Percentiles rank a stretch among this genome's conserved stretches.
phyloP scores from a whole-genome alignment of 805 yeast species.

The Candida germanica region DNA sequence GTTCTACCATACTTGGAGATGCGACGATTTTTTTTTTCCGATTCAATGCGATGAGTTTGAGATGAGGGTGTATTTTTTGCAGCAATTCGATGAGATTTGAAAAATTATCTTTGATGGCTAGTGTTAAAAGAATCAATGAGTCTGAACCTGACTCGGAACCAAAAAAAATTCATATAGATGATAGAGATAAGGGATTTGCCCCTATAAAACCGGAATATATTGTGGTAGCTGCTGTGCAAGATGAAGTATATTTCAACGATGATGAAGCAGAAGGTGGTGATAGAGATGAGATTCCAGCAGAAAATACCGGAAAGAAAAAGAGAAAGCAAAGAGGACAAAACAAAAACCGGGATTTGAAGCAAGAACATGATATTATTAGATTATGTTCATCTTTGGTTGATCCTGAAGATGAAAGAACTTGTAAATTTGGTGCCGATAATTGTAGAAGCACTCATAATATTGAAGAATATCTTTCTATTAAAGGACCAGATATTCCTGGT shows the following conservation, averaged over 20 bases:
- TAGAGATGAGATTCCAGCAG: conserved; percentile 20
- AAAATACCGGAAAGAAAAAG: conserved; percentile 27
- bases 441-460: conserved; percentile 82
- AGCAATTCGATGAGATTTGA: not conserved
- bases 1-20: conserved; percentile 19
- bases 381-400: conserved; percentile 65
- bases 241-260: conserved; percentile 27
- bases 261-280: conserved; percentile 48
- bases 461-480: conserved; percentile 56
- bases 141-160: conserved; percentile 7
- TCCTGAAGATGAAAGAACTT: conserved; percentile 45
- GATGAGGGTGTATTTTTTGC: conserved; percentile 4
- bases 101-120: conserved; percentile 2
- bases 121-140: conserved; percentile 9
- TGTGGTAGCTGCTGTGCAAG: conserved; percentile 38
- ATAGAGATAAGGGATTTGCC: conserved; percentile 56
- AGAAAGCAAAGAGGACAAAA: conserved; percentile 75
- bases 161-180: conserved; percentile 9
- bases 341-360: conserved; percentile 73
- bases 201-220: conserved; percentile 71
- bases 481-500: conserved; percentile 72
- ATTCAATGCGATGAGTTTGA: conserved; percentile 1
- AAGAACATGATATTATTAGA: conserved; percentile 58
- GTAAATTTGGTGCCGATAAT: conserved; percentile 63
- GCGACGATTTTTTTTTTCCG: conserved; percentile 4